Evolutionary conservation across 2,329 filamentous ascomycete species (phyloP), one percentile per base, ranked within the genome.

Genomic region (Neobulgaria alba): DNA sequence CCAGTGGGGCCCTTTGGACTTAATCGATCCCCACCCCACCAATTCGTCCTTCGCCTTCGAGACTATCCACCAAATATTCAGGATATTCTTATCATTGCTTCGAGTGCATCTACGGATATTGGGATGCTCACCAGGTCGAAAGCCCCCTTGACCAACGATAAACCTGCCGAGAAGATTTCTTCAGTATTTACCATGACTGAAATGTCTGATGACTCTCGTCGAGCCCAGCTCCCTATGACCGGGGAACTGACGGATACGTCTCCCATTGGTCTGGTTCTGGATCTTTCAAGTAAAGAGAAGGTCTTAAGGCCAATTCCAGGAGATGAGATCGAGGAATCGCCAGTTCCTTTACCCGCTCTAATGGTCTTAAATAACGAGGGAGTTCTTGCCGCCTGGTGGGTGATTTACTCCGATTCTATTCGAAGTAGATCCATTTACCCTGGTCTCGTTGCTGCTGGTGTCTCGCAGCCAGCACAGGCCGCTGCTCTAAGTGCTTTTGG

Each of bases 291-390:
- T 57, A 85, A 75, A 44, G 83, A 90, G 38, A 85, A 77, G 51
- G 84, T 95, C 2, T 70, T 77, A 47, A 79, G 82, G 49, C 89
- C 89, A 1, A 83, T 94, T 43, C 77, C 77, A 15, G 73, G 77
- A 1, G 82, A 92, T 48, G 82, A 94, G 56, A 77, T 93, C 34
- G 74, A 83, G 21, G 75, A 89, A 54, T 93, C 88, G 3, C 73
- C 81, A 0, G 79, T 77, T 1, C 90, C 92, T 10, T 64, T 96
- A 7, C 92, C 92, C 4, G 86, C 81, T 9, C 69, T 95, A 31
- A 82, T 92, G 71, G 73, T 87, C 20, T 68, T 98, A 12, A 96
- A 93, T 45, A 82, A 95, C 50, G 86, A 95, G 56, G 92, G 92
- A 49, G 66, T 94, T 8, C 68, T 98, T 12, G 79, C 77, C 33